Conservation (phyloP, 257 asterid genomes). For the Lycium barbarum region DNA sequence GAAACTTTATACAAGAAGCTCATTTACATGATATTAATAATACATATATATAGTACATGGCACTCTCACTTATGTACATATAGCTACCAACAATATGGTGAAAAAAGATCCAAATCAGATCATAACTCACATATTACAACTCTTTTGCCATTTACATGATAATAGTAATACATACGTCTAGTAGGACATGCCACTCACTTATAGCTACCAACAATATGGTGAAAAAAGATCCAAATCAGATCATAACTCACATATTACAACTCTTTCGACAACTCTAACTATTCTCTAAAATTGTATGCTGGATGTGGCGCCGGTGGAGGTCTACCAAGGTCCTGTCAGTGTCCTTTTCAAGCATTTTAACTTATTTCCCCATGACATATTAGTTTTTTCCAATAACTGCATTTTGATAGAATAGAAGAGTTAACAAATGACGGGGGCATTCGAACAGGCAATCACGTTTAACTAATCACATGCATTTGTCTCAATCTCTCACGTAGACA, state of each 20-base stretch:
- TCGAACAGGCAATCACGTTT: background rate
- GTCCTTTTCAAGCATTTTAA: constrained; percentile 78
- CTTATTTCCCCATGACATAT: constrained; percentile 60
- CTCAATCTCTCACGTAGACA: background rate
- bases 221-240: constrained; percentile 13
- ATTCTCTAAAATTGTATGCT: background rate
- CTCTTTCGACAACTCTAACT: constrained; percentile 30
- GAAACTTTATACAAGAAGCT: constrained; percentile 35
- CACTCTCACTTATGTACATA: constrained; percentile 34
- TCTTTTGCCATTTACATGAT: background rate
- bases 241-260: constrained; percentile 28
- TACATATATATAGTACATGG: background rate
- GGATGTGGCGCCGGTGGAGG: background rate
- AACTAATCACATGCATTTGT: background rate
- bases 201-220: constrained; percentile 31
- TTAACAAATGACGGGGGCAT: background rate
- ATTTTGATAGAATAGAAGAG: constrained; percentile 3
- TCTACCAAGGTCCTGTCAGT: constrained; percentile 85
- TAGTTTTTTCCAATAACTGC: constrained; percentile 62
- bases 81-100: constrained; percentile 30
- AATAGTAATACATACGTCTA: background rate
- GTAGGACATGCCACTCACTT: constrained; percentile 29
- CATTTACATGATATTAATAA: constrained; percentile 15
- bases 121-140: constrained; percentile 28
- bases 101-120: constrained; percentile 14